Evolutionary conservation across 345 rosid species (phyloP), one percentile per base, ranked within the genome.

Genomic region (Populus ilicifolia): DNA sequence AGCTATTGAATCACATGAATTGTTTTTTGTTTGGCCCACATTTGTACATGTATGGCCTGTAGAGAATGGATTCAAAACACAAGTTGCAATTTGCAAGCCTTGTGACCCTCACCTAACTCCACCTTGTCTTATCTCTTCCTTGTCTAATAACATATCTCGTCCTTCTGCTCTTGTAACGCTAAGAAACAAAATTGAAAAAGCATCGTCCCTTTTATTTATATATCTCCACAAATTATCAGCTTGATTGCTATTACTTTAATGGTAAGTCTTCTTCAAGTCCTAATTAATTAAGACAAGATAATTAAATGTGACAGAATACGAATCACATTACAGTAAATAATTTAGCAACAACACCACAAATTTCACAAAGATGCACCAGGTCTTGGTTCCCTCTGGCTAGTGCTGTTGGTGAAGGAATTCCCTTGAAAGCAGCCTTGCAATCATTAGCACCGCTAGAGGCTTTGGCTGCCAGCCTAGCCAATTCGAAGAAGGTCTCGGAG

Each of bases 401-500:
- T 0, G 4, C 12, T 2, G 78, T 68, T 23, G 69, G 62, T 36
- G 72, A 38, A 35, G 33, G 43, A 36, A 67, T 56, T 70, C 84
- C 75, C 54, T 38, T 0, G 74, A 82, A 68, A 63, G 72, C 74
- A 21, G 69, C 61, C 21, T 69, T 46, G 83, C 87, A 86, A n/a
- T 71, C 74, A 52, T 33, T 65, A 23, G 83, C 85, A 1, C 67
- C 80, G 2, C 23, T 29, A 20, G 80, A 72, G 18, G 82, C 81
- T 6, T 16, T 67, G 36, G 9, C 44, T 21, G 86, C 74, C 73
- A 80, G 75, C 21, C 75, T 44, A 25, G 20, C 78, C 78, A 85
- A 44, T 63, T 73, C 67, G 59, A 65, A 80, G 82, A 54, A 85
- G 68, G 82, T 84, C 83, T 85, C 87, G 5, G 88, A 75, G 79